A percentile compares a stretch with the other conserved stretches of the same genome.
Conservation (phyloP, 2,329 filamentous ascomycete species). For the Ophiostoma pallidulum region DNA sequence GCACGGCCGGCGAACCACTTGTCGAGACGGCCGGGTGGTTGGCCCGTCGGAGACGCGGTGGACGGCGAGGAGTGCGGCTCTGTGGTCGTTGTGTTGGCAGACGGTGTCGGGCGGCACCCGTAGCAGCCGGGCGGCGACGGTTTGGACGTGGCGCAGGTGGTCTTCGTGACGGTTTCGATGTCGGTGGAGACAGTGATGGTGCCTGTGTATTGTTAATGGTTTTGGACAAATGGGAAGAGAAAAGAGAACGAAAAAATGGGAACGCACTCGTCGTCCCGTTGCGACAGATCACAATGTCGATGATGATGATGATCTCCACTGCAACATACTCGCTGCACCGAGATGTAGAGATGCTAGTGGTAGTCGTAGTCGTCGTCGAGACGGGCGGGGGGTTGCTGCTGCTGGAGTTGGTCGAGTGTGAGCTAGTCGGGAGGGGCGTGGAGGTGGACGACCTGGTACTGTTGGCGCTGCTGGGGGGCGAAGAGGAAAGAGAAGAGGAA, state of each 20-base stretch:
- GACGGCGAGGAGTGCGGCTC: no score
- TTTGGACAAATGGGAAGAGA: not conserved
- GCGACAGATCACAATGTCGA: constrained; percentile 13
- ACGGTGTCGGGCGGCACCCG: constrained; percentile 7
- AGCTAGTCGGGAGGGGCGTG: not conserved
- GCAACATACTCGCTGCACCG: constrained; percentile 7
- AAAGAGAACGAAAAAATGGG: no score
- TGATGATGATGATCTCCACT: constrained; percentile 10
- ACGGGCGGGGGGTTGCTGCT: not conserved
- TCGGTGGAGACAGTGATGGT: constrained; percentile 6
- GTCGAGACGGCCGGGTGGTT: no score
- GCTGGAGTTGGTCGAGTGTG: not conserved
- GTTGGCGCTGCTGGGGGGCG: no score
- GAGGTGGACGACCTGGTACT: not conserved
- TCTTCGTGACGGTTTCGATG: constrained; percentile 8
- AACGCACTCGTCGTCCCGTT: not conserved
- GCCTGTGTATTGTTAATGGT: not conserved
- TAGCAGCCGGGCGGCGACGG: constrained; percentile 4
- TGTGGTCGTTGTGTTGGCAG: not conserved
- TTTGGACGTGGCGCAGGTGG: constrained; percentile 3
- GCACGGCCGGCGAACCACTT: no score
- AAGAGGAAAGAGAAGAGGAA: no score
- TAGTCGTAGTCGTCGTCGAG: not conserved
- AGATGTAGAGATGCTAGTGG: not conserved
- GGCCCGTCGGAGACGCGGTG: no score